Percentiles rank a stretch among this genome's conserved stretches.
Conservation (phyloP, 1,284 basidiomycete genomes). For the Austropuccinia psidii region DNA sequence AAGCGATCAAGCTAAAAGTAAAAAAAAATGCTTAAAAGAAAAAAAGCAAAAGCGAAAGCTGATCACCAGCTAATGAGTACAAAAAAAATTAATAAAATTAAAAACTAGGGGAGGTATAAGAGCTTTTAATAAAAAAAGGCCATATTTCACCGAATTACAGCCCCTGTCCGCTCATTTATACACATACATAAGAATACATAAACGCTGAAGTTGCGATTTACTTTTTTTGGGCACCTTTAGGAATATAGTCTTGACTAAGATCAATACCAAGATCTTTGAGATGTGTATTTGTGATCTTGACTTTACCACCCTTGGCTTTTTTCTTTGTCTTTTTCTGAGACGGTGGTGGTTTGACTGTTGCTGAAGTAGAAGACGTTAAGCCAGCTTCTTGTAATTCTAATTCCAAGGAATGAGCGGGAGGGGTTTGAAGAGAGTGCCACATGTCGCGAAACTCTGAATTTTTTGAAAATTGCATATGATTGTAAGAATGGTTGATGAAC, state of each 20-base stretch:
- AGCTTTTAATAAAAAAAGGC: too few species aligned
- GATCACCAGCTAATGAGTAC: too few species aligned
- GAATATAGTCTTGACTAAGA: conserved; percentile 28
- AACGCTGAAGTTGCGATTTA: neutral
- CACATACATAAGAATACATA: neutral
- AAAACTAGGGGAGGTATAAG: too few species aligned
- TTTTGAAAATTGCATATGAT: neutral
- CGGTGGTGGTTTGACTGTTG: neutral
- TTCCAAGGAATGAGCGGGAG: conserved; percentile 5
- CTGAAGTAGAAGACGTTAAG: conserved; percentile 7
- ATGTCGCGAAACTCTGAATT: conserved; percentile 35
- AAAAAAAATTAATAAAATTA: too few species aligned
- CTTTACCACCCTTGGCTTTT: conserved; percentile 25
- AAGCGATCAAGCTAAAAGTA: too few species aligned
- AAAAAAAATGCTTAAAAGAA: too few species aligned
- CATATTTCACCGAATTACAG: too few species aligned
- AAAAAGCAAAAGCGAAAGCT: too few species aligned
- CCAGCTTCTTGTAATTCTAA: conserved; percentile 31
- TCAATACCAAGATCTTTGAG: conserved; percentile 34
- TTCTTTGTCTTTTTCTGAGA: conserved; percentile 19
- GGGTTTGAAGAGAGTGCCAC: conserved; percentile 29
- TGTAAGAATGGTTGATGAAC: neutral
- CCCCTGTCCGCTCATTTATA: too few species aligned
- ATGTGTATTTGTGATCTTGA: conserved; percentile 37
- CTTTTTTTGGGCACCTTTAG: neutral